Evolutionary conservation across 2,329 filamentous ascomycete genomes (phyloP).

Genomic region (Exophiala sp.): DNA sequence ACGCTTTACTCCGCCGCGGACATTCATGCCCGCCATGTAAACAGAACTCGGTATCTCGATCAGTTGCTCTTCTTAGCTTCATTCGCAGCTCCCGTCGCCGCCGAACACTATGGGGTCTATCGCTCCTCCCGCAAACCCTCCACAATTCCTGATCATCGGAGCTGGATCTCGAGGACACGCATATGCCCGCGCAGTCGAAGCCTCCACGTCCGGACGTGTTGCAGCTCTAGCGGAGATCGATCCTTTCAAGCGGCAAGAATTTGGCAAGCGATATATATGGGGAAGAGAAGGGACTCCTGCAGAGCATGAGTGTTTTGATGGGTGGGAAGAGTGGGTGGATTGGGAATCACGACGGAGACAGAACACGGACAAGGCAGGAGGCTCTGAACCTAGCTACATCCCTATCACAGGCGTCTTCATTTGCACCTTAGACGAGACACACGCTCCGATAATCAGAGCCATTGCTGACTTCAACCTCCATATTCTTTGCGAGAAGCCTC

Average conservation of each 20-base stretch:
- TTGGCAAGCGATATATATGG: slow-evolving; percentile 75
- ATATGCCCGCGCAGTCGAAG: slow-evolving; percentile 67
- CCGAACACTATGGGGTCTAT: slow-evolving; percentile 23
- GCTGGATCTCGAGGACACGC: slow-evolving; percentile 74
- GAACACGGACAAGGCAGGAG: slow-evolving; percentile 45
- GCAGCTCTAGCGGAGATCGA: slow-evolving; percentile 79
- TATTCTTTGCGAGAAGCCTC: slow-evolving; percentile 92
- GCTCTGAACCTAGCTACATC: slow-evolving; percentile 50
- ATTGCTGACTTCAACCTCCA: slow-evolving; percentile 69
- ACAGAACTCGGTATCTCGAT: neutral
- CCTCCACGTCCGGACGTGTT: slow-evolving; percentile 47
- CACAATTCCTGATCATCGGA: slow-evolving; percentile 70
- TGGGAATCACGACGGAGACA: slow-evolving; percentile 62
- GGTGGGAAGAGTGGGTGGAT: slow-evolving; percentile 72
- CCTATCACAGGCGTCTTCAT: slow-evolving; percentile 56
- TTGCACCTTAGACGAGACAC: slow-evolving; percentile 82
- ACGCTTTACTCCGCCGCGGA: neutral
- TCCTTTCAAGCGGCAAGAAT: slow-evolving; percentile 67
- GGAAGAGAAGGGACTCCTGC: slow-evolving; percentile 43
- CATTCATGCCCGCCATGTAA: neutral
- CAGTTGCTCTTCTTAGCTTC: neutral
- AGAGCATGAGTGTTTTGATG: slow-evolving; percentile 65
- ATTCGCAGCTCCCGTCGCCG: neutral
- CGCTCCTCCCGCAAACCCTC: slow-evolving; percentile 5
- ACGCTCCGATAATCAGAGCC: slow-evolving; percentile 73